Evolutionary conservation across 177 flowering plant genomes (phyloP), one percentile per base, ranked within the genome.

Genomic region (Tripterygium wilfordii): DNA sequence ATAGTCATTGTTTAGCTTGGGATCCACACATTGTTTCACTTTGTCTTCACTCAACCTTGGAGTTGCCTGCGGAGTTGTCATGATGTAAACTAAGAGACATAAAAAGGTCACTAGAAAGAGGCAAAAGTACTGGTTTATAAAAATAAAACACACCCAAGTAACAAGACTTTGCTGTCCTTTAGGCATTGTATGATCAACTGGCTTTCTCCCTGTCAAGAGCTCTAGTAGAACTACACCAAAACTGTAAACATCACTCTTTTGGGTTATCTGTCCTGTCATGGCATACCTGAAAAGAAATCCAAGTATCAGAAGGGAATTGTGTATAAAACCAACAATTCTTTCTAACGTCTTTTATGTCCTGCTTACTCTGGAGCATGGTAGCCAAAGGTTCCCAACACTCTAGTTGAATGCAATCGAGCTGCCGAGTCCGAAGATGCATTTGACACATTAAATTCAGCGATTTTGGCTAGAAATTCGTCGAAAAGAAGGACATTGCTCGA

Each of bases 121-220:
- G n/a, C n/a, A n/a, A n/a, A n/a, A n/a, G n/a, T n/a, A n/a, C n/a
- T n/a, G n/a, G n/a, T n/a, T n/a, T n/a, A n/a, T n/a, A n/a, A n/a
- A n/a, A n/a, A n/a, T 5, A 32, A 46, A 13, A 57, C 75, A 15
- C 20, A 87, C 92, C 96, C 92, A 87, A 41, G 92, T 87, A 38
- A 87, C 92, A 49, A 87, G 85, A 76, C 89, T 82, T 45, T 84
- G 96, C 49, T 87, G 88, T 24, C 92, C 92, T 57, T 79, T 77
- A 3, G 96, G 96, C 89, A 87, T 79, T 29, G 96, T 87, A 42
- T 87, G 87, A 24, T 87, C 96, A 33, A 87, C 92, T 25, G 90
- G 90, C 58, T 86, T 86, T 51, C 95, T 67, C 17, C 95, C 90
- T 8, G 95, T 85, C 63, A 83, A 54, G 14, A 85, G 82, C 68